A percentile compares a stretch with the other conserved stretches of the same genome.
phyloP scores from a whole-genome alignment of 1,284 basidiomycete genomes.

The Boletus sp. region DNA sequence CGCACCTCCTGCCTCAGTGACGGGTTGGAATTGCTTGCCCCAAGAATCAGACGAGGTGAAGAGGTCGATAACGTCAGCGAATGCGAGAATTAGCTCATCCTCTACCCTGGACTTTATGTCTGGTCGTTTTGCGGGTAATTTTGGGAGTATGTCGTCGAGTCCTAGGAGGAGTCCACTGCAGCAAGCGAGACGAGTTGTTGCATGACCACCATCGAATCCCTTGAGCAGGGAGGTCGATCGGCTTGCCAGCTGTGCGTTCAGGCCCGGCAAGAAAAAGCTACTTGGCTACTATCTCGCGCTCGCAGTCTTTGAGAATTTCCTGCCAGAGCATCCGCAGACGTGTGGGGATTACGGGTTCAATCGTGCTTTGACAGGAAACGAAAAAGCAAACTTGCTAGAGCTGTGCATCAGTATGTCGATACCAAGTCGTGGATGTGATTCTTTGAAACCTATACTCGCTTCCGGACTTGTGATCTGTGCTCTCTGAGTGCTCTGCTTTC shows the following conservation, averaged over 20 bases:
- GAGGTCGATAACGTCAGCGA: constrained; percentile 73
- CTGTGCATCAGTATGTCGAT: neutral
- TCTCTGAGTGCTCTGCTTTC: too few species aligned
- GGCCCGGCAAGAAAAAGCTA: constrained; percentile 49
- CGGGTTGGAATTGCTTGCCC: constrained; percentile 66
- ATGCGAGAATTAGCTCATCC: constrained; percentile 64
- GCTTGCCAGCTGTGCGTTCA: constrained; percentile 44
- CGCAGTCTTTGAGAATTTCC: neutral
- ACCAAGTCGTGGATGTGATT: neutral
- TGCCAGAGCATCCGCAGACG: neutral
- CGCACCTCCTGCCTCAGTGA: constrained; percentile 43
- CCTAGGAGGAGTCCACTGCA: constrained; percentile 67
- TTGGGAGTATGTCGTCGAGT: constrained; percentile 52
- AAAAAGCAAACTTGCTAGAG: neutral
- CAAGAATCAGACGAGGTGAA: constrained; percentile 53
- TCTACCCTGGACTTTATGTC: constrained; percentile 51
- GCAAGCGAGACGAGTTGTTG: constrained; percentile 60
- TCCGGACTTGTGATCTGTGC: constrained; percentile 2
- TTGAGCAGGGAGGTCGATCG: constrained; percentile 64
- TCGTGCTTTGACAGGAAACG: neutral
- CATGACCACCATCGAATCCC: constrained; percentile 65
- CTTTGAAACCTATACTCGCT: constrained; percentile 8
- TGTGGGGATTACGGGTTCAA: constrained; percentile 4
- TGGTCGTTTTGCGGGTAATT: constrained; percentile 21
- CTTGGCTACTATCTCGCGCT: constrained; percentile 26